Percentiles rank a stretch among this genome's conserved stretches.
Evolutionary conservation across 345 rosid species (phyloP).

Genomic region (Acer yangbiense): DNA sequence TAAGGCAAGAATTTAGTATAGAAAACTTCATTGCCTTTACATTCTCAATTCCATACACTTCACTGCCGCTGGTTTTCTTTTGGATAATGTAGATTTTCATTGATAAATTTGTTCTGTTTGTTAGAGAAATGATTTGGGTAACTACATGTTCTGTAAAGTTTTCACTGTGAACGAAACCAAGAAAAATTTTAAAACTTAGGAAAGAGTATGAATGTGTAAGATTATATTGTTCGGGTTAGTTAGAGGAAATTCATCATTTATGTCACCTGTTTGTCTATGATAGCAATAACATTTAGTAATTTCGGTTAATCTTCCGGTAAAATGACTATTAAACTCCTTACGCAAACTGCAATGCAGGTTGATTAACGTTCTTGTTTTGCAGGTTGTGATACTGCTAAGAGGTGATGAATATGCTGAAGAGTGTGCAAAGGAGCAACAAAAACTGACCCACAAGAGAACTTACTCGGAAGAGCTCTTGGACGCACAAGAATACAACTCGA

Average conservation of each 20-base stretch:
- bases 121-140: background rate
- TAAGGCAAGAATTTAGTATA: conserved; percentile 49
- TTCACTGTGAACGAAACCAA: background rate
- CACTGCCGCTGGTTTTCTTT: background rate
- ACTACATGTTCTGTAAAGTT: background rate
- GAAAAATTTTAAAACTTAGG: background rate
- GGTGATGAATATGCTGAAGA: conserved; percentile 48
- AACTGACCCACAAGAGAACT: conserved; percentile 49
- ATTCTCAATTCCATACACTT: background rate
- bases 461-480: conserved; percentile 72
- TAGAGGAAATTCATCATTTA: background rate
- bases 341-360: background rate
- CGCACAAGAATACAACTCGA: conserved; percentile 75
- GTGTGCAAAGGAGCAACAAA: conserved; percentile 34
- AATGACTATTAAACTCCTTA: background rate
- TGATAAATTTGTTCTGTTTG: background rate
- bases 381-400: conserved; percentile 73
- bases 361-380: conserved; percentile 13
- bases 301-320: background rate
- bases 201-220: background rate
- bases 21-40: background rate
- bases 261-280: background rate
- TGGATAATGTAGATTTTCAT: background rate
- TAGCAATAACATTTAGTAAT: background rate
- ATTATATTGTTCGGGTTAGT: background rate